These are phyloP conservation scores for Trametes villosa DNA, from an alignment of 768 basidiomycete species.

Conservation along the genomic window DNA sequence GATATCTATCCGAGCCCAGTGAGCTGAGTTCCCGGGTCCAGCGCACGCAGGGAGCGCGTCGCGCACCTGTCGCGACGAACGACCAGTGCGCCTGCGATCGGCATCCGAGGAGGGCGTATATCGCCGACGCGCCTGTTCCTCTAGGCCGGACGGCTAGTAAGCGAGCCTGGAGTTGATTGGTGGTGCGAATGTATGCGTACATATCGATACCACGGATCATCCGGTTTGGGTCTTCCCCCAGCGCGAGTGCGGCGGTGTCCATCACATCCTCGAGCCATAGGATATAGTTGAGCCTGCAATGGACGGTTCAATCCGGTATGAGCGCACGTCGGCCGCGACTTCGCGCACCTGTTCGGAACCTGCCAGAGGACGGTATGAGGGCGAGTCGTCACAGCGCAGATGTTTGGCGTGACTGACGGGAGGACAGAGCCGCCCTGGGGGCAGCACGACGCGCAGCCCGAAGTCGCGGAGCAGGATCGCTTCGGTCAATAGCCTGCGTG, in stretches of 20 bases:
- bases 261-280: slow-evolving; percentile 83
- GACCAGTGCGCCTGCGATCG: slow-evolving; percentile 54
- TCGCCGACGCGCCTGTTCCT: slow-evolving; percentile 89
- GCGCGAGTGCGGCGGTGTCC: slow-evolving; percentile 32
- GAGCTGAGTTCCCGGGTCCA: not conserved
- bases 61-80: slow-evolving; percentile 71
- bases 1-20: slow-evolving; percentile 54
- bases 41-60: too few species aligned
- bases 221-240: slow-evolving; percentile 6
- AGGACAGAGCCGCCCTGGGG: slow-evolving; percentile 80
- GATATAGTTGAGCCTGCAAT: slow-evolving; percentile 78
- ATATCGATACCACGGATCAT: slow-evolving; percentile 69
- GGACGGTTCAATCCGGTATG: not conserved
- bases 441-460: slow-evolving; percentile 60
- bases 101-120: slow-evolving; percentile 83
- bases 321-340: not conserved
- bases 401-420: slow-evolving; percentile 56
- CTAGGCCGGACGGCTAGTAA: slow-evolving; percentile 39
- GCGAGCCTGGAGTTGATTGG: not conserved
- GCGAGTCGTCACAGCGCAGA: not conserved
- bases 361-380: slow-evolving; percentile 31
- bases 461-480: slow-evolving; percentile 82
- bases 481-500: slow-evolving; percentile 71
- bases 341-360: slow-evolving; percentile 71
- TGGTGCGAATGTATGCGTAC: slow-evolving; percentile 45